A percentile compares a stretch with the other conserved stretches of the same genome.
Conservation (phyloP, 2,329 filamentous ascomycete species). For the Dendrostoma leiphaemia region DNA sequence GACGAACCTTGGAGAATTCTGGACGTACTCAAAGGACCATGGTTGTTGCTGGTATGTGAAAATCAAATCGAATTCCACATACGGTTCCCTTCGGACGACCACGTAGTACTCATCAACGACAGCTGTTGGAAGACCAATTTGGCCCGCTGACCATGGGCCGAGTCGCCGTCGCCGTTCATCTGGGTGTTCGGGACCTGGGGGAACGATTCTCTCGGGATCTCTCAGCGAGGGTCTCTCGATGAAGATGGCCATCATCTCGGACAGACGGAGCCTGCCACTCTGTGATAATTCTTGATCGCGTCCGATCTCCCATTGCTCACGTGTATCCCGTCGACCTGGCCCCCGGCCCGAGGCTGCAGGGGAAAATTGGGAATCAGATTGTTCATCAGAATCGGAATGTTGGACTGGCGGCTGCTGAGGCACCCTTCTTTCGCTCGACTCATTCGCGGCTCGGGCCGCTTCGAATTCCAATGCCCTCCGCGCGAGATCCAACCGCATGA, state of each 20-base stretch:
- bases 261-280: too few species aligned
- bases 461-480: neutral
- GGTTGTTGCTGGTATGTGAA: neutral
- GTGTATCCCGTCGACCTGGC: too few species aligned
- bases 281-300: too few species aligned
- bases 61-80: neutral
- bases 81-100: neutral
- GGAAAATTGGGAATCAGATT: too few species aligned
- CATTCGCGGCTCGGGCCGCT: neutral
- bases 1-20: neutral
- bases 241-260: neutral
- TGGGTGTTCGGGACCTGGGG: too few species aligned
- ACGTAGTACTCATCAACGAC: neutral
- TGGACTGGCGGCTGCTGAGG: too few species aligned
- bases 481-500: neutral
- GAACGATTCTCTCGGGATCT: too few species aligned
- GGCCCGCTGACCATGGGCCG: too few species aligned
- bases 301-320: too few species aligned
- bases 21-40: neutral
- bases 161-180: too few species aligned
- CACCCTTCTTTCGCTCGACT: neutral
- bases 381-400: neutral
- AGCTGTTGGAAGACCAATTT: neutral
- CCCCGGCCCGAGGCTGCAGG: too few species aligned
- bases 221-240: neutral